Conservation (phyloP, 2,329 filamentous ascomycete genomes). For the Fusarium torreyae region DNA sequence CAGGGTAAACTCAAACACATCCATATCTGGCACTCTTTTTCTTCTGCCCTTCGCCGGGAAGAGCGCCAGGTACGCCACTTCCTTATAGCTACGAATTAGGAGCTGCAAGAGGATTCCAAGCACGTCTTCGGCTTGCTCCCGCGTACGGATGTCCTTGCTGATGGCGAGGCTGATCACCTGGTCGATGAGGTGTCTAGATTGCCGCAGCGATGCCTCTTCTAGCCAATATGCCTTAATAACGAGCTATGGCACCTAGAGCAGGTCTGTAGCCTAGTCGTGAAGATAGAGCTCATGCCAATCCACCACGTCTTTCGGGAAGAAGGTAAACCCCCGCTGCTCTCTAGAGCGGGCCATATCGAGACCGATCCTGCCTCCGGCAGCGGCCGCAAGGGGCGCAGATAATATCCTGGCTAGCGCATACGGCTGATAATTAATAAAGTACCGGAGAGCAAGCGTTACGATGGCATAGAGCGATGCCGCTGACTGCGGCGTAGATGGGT, state of each 20-base stretch:
- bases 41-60: neutral
- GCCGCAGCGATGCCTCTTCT: neutral
- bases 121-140: neutral
- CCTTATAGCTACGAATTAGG: neutral
- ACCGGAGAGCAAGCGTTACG: neutral
- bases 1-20: neutral
- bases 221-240: neutral
- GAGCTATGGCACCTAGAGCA: neutral
- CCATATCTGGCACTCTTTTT: neutral
- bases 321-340: neutral
- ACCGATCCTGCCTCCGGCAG: neutral
- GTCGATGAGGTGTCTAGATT: conserved; percentile 1
- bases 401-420: neutral
- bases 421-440: neutral
- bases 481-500: neutral
- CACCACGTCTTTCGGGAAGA: neutral
- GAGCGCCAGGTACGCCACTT: neutral
- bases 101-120: neutral
- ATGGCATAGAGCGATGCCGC: neutral
- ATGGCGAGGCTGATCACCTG: neutral
- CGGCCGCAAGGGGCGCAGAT: neutral
- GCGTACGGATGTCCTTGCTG: neutral
- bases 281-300: neutral
- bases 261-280: neutral
- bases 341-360: neutral